Evolutionary conservation across 345 rosid species (phyloP), one percentile per base, ranked within the genome.

Genomic region (Eucalyptus dawsonii): DNA sequence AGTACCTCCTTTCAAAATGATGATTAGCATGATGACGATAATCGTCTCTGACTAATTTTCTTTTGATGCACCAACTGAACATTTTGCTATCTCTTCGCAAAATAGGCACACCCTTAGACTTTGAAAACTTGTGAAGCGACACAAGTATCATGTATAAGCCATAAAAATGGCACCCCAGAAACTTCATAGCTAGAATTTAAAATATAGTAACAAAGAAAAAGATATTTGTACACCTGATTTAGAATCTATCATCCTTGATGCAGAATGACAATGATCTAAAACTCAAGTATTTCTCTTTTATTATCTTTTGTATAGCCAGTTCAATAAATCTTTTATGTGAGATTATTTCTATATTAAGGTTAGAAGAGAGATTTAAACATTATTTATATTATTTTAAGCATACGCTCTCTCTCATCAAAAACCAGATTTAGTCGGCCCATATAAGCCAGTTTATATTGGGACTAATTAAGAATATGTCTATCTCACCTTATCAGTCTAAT

Each of bases 271-370:
- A 2, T 11, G 7, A 54, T 54, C 60, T 22, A 4, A 54, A 54
- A 54, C 27, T 54, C 25, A 54, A 54, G 4, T 54, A 9, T 22
- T 54, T 54, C 27, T 54, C 60, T 22, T 54, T 3, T 54, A 54
- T 54, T 54, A 4, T 11, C 6, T 56, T 4, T 24, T 56, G 6
- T 56, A 56, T 56, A 11, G 50, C 50, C 14, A 1, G 3, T 56
- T 56, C 29, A 56, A 0, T 56, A 56, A 22, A 56, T 22, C 14
- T 56, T 24, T 56, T 24, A 24, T 56, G 62, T 56, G 13, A 24
- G 29, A 1, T 21, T 21, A 53, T 53, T 53, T 53, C 0, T 53
- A 0, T 8, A 53, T 53, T 0, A 56, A 56, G 3, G 13, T 56
- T 56, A 56, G 6, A 24, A 56, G 3, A 56, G 1, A 24, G 3